Conservation (phyloP, 2,329 filamentous ascomycete genomes). For the Escovopsis weberi region DNA sequence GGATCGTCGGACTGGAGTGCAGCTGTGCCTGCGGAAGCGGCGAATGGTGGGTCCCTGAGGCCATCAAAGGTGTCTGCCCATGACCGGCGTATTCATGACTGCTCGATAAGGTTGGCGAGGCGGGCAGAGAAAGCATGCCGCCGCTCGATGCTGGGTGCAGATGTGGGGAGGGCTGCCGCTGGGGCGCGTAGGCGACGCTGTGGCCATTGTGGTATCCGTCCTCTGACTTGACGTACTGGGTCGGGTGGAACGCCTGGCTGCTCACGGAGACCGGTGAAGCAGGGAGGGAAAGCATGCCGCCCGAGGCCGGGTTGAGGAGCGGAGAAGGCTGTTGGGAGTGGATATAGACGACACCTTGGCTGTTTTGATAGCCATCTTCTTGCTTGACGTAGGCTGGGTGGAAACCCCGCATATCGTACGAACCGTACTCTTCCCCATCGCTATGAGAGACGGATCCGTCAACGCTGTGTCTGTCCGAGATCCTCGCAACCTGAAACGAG, state of each 20-base stretch:
- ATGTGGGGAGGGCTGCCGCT: too few species aligned
- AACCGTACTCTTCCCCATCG: conserved; percentile 42
- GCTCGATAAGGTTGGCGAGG: too few species aligned
- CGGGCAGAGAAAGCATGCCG: too few species aligned
- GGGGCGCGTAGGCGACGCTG: too few species aligned
- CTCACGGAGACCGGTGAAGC: conserved; percentile 28
- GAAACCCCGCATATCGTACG: conserved; percentile 31
- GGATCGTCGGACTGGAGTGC: too few species aligned
- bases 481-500: conserved; percentile 39
- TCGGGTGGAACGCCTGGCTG: conserved; percentile 18
- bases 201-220: too few species aligned
- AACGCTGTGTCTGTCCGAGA: conserved; percentile 48
- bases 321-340: conserved; percentile 43
- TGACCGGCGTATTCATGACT: conserved; percentile 10
- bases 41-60: conserved; percentile 21
- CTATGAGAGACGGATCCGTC: conserved; percentile 49
- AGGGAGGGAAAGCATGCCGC: conserved; percentile 29
- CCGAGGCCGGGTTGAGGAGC: conserved; percentile 28
- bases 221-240: too few species aligned
- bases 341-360: conserved; percentile 41
- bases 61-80: conserved; percentile 21
- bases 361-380: conserved; percentile 27
- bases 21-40: conserved; percentile 16
- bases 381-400: conserved; percentile 30
- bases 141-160: too few species aligned